Percentiles rank a stretch among this genome's conserved stretches.
Conservation (phyloP, 2,329 filamentous ascomycete species). For the Helotiales sp. region DNA sequence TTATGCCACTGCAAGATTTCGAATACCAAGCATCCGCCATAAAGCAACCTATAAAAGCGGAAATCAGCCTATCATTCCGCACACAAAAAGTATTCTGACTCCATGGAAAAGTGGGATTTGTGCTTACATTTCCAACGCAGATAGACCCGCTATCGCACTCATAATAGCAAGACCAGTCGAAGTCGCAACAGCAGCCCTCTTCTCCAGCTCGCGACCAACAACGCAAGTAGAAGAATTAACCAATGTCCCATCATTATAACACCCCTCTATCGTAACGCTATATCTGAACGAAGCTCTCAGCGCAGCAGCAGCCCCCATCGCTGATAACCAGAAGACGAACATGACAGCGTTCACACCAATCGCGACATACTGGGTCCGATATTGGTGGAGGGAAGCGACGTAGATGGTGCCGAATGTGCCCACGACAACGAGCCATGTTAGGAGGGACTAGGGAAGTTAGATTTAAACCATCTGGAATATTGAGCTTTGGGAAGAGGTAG, state of each 20-base stretch:
- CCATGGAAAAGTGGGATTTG: not conserved
- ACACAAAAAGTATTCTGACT: not conserved
- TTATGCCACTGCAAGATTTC: conserved; percentile 6
- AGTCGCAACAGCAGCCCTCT: conserved; percentile 14
- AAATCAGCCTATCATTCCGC: not conserved
- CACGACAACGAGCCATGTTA: conserved; percentile 15
- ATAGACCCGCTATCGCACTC: conserved; percentile 16
- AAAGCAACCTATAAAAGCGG: conserved; percentile 7
- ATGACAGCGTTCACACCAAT: conserved; percentile 5
- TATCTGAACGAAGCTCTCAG: conserved; percentile 15
- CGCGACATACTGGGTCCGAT: conserved; percentile 1
- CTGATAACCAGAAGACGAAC: conserved; percentile 16
- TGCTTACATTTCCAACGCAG: conserved; percentile 18
- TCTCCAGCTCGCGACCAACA: conserved; percentile 2
- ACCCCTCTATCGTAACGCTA: conserved; percentile 12
- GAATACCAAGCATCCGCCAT: conserved; percentile 5
- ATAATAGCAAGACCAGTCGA: conserved; percentile 2
- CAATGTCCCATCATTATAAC: conserved; percentile 8
- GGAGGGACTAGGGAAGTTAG: conserved; percentile 8
- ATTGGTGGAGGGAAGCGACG: conserved; percentile 2
- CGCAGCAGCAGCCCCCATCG: conserved; percentile 16
- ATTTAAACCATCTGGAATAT: not conserved
- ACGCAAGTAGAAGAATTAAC: conserved; percentile 9
- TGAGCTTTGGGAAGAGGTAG: not conserved
- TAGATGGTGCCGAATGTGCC: conserved; percentile 8